phyloP scores from a whole-genome alignment of 2,329 filamentous ascomycete species.

The Trichoderma semiorbis region DNA sequence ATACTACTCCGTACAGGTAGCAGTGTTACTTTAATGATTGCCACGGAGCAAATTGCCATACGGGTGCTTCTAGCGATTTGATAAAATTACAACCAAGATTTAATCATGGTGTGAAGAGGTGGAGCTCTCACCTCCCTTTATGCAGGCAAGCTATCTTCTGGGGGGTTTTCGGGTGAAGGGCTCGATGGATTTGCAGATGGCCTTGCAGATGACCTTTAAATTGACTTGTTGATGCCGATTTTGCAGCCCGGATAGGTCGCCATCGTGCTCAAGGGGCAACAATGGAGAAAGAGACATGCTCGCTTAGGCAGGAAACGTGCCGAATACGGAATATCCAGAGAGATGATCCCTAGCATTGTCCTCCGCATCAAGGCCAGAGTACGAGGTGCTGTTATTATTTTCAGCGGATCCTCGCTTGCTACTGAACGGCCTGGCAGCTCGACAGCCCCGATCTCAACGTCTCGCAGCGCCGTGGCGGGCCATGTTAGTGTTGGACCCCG shows the following conservation, averaged over 20 bases:
- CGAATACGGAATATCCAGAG: not conserved
- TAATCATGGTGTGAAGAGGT: not conserved
- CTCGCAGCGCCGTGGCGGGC: not conserved
- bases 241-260: not conserved
- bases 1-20: not conserved
- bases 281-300: not conserved
- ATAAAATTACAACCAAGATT: not conserved
- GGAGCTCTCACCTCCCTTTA: not conserved
- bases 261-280: not conserved
- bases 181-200: not conserved
- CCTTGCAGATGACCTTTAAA: not conserved
- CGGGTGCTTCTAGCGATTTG: not conserved
- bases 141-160: not conserved
- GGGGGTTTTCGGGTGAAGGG: not conserved
- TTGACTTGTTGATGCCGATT: not conserved
- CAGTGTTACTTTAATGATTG: not conserved
- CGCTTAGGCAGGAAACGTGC: not conserved
- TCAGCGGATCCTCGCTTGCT: slow-evolving; percentile 5
- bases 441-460: slow-evolving; percentile 4
- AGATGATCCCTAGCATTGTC: not conserved
- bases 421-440: not conserved
- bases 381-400: not conserved
- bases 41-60: not conserved
- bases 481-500: not conserved
- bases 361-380: not conserved